These are phyloP conservation scores for Arabidopsis suecica DNA, from an alignment of 345 rosid genomes.

Conservation along the genomic window DNA sequence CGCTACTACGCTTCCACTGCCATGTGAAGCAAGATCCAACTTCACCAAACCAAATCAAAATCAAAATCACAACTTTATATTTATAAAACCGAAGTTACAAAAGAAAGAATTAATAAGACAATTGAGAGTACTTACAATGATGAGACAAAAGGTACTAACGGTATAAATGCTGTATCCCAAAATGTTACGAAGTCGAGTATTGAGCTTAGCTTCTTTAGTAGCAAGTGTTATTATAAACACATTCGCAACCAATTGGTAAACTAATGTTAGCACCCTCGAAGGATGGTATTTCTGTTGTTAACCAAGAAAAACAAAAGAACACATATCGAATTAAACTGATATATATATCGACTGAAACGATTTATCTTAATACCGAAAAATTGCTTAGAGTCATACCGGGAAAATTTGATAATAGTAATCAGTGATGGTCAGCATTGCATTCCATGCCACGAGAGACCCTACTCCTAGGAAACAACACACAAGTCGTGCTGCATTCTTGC, in stretches of 20 bases:
- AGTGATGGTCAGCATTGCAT: constrained; percentile 78
- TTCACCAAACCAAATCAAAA: constrained; percentile 31
- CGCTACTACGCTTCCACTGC: constrained; percentile 75
- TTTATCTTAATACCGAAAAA: not conserved
- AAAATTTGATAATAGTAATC: constrained; percentile 70
- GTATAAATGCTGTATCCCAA: constrained; percentile 72
- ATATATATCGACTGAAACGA: not conserved
- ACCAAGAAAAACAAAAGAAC: constrained; percentile 3
- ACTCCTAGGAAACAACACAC: constrained; percentile 84
- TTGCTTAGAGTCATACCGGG: constrained; percentile 53
- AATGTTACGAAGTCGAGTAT: constrained; percentile 69
- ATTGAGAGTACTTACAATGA: constrained; percentile 61
- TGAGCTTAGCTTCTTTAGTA: constrained; percentile 67
- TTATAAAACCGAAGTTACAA: not conserved
- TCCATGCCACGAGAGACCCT: constrained; percentile 88
- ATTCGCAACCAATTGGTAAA: constrained; percentile 78
- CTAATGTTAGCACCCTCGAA: constrained; percentile 75
- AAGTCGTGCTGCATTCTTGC: constrained; percentile 62
- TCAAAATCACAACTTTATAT: not conserved
- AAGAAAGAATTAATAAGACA: not conserved
- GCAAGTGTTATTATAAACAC: constrained; percentile 63
- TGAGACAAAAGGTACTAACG: constrained; percentile 57
- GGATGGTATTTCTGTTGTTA: constrained; percentile 68
- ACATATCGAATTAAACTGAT: not conserved
- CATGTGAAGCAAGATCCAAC: constrained; percentile 84